Percentiles rank a stretch among this genome's conserved stretches.
Conservation (phyloP, 371 early-diverging fungal genomes). For the Entomophthora muscae region DNA sequence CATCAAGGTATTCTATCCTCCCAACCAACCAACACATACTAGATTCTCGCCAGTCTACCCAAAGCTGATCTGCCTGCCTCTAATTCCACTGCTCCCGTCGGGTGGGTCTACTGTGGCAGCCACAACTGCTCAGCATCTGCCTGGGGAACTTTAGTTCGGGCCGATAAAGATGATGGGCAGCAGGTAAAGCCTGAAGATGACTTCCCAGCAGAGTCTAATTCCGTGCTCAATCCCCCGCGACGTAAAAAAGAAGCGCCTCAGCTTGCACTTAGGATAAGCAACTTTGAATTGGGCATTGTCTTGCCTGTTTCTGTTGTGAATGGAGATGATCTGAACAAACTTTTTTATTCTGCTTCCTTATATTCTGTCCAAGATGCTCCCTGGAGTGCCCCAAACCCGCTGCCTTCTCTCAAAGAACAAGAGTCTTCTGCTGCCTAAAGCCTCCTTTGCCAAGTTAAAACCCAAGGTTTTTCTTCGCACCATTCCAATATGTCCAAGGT, state of each 20-base stretch:
- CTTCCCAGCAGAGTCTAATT: not conserved
- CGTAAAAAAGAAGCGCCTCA: not conserved
- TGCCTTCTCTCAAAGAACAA: no score
- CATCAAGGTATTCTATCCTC: not conserved
- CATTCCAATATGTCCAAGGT: no score
- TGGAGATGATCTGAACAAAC: not conserved
- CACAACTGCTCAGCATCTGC: conserved; percentile 7
- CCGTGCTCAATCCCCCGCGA: not conserved
- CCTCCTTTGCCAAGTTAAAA: no score
- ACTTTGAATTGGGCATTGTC: not conserved
- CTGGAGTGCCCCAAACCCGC: no score
- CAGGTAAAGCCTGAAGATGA: not conserved
- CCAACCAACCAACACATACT: no score
- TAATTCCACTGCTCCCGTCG: not conserved
- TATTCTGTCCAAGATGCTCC: not conserved
- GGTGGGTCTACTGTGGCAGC: conserved; percentile 6
- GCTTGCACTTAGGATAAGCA: not conserved
- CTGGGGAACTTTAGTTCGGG: not conserved
- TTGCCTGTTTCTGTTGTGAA: not conserved
- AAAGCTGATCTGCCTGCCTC: not conserved
- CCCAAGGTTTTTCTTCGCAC: no score
- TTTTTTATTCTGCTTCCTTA: not conserved
- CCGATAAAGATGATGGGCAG: not conserved
- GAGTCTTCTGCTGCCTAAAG: no score
- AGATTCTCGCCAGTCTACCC: conserved; percentile 1